Evolutionary conservation across 2,329 filamentous ascomycete species (phyloP), one percentile per base, ranked within the genome.

Genomic region (Scolecobasidium constrictum): DNA sequence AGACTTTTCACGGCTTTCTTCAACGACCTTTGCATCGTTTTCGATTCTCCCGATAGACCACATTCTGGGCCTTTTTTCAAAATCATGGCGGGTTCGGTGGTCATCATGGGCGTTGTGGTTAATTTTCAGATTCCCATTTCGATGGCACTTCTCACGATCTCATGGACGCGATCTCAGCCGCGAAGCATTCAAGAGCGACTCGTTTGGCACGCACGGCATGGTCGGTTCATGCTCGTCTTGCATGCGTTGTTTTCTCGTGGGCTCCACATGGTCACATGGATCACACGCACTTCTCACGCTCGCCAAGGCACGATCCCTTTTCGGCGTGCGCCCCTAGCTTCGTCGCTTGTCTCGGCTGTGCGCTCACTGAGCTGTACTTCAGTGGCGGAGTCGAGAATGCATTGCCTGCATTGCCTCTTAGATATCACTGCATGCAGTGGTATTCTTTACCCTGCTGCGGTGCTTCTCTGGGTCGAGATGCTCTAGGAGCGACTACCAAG

Each of bases 11-110:
- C 33, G 33, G 38, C 26, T 34, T 19, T 35, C 17, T 18, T 34
- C 16, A 16, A n/a, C 16, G 4, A 31, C 33, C 13, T 21, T 34
- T 18, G 15, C 9, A 41, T 21, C n/a, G 21, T n/a, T 31, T 17
- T 33, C 16, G 28, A 41, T 41, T 41, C 38, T 31, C 38, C 38
- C 4, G 26, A 34, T 41, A 41, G 38, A 41, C 38, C 38, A 41
- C 26, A 9, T 31, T 31, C n/a, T 31, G n/a, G n/a, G n/a, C 26
- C 9, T 9, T 31, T 34, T 41, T 41, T 21, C 16, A 28, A 41
- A 20, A 40, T 20, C 20, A 34, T n/a, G 37, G 18, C 6, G 12
- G 17, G n/a, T 31, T 41, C 38, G 33, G 15, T n/a, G 38, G 38
- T 19, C 19, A 31, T 41, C n/a, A n/a, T 21, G 15, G 38, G 26